These are phyloP conservation scores for Candida qinlingensis DNA, from an alignment of 805 yeast species.

Conservation along the genomic window DNA sequence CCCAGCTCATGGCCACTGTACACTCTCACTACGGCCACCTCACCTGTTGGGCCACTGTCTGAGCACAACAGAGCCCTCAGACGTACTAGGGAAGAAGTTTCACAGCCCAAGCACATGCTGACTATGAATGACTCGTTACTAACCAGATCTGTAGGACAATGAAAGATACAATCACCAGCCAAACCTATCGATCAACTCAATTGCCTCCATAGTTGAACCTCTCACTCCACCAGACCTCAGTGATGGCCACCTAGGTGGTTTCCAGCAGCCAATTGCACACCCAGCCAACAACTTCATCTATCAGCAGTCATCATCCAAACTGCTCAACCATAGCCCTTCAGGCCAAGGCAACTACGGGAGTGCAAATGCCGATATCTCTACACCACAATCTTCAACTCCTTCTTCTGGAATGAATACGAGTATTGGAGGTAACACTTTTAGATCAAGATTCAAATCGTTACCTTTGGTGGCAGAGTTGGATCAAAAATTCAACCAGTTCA, in stretches of 20 bases:
- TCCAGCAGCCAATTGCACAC: constrained; percentile 9
- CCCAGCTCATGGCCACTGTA: too few relatives aligned
- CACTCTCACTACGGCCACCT: too few relatives aligned
- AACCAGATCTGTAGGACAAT: constrained; percentile 11
- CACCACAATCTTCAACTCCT: constrained; percentile 15
- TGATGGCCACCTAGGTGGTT: constrained; percentile 19
- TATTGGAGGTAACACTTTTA: constrained; percentile 23
- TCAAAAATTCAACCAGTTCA: constrained; percentile 24
- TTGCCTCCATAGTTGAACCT: constrained; percentile 43
- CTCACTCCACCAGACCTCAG: constrained; percentile 43
- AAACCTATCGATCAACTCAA: constrained; percentile 30
- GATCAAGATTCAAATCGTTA: constrained; percentile 27
- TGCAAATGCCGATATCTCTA: constrained; percentile 3
- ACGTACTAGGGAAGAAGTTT: too few relatives aligned
- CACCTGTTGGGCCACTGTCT: too few relatives aligned
- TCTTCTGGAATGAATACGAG: constrained; percentile 17
- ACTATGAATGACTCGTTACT: background rate
- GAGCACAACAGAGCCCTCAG: too few relatives aligned
- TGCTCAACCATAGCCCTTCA: too few relatives aligned
- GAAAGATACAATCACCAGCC: constrained; percentile 21
- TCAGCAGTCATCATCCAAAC: background rate
- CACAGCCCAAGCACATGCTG: too few relatives aligned
- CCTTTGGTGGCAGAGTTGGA: constrained; percentile 33
- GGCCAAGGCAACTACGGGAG: constrained; percentile 1
- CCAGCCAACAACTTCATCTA: background rate